phyloP scores from a whole-genome alignment of 106 monocot species.

The Platanthera zijinensis region DNA sequence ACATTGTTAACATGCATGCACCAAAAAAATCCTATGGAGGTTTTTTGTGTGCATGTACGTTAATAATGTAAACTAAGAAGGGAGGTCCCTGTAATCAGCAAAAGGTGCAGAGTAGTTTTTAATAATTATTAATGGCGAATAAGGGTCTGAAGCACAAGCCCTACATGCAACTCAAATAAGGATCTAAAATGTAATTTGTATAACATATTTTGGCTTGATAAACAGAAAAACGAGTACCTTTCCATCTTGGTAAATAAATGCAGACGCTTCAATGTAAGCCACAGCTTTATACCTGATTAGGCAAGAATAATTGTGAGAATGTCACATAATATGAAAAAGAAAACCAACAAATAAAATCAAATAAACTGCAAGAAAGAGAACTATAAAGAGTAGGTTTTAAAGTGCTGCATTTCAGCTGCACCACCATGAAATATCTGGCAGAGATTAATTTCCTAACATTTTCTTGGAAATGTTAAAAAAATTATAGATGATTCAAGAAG shows the following conservation, averaged over 20 bases:
- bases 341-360: background rate
- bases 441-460: background rate
- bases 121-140: too few relatives aligned
- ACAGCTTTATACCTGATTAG: slow-evolving; percentile 85
- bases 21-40: too few relatives aligned
- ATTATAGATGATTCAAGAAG: background rate
- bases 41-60: too few relatives aligned
- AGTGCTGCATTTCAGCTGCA: slow-evolving; percentile 1
- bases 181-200: too few relatives aligned
- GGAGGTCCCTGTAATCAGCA: too few relatives aligned
- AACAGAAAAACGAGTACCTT: slow-evolving; percentile 38
- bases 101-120: too few relatives aligned
- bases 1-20: too few relatives aligned
- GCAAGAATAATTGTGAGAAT: slow-evolving; percentile 6
- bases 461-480: background rate
- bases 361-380: slow-evolving; percentile 4
- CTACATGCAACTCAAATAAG: too few relatives aligned
- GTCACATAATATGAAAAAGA: background rate
- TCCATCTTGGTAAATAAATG: slow-evolving; percentile 95
- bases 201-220: too few relatives aligned
- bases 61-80: too few relatives aligned
- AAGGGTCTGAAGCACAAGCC: too few relatives aligned
- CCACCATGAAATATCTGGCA: background rate
- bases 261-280: slow-evolving; percentile 97
- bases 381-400: background rate